Evolutionary conservation across 352 stramenopile genomes (phyloP), one percentile per base, ranked within the genome.

Genomic region (Aphanomyces cochlioides): DNA sequence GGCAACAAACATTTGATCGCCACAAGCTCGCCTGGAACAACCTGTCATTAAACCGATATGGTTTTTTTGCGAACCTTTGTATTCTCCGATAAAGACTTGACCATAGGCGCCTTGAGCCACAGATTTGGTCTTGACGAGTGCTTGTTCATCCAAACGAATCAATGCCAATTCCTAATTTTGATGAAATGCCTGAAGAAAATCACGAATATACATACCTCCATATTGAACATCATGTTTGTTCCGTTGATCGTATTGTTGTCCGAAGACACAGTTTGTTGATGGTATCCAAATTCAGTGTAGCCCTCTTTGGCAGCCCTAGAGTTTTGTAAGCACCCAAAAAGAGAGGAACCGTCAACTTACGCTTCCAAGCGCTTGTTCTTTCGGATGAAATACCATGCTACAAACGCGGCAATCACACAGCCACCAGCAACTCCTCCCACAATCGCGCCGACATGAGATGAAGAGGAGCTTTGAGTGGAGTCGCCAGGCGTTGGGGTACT

Each of bases 91-190:
- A 45, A 45, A 70, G 37, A 70, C 54, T 61, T 70, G 36, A 17
- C 64, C 64, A 28, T 69, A 60, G 13, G 61, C 61, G 34, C 61
- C 61, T 41, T 59, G 41, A n/a, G 63, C 63, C 4, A 69, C 17
- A 7, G 8, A 17, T 5, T 38, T 15, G 0, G n/a, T 12, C 41
- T 60, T 69, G 3, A 12, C 1, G 5, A 69, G 43, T 6, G 19
- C 17, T 34, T 13, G 38, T 17, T 69, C 63, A 10, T 69, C 63
- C 2, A 59, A 39, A 50, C 63, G 63, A 58, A 69, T 7, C 28
- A 69, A 47, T 17, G 40, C 63, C 5, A 69, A 12, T 3, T 69
- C 63, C 63, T 69, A 59, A 3, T 38, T 13, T 36, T 17, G 4
- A 4, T 43, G 8, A 15, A 21, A 41, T 12, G 21, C 2, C 19